Conservation (phyloP, 306 rosid genomes). For the Prinsepia uniflora region DNA sequence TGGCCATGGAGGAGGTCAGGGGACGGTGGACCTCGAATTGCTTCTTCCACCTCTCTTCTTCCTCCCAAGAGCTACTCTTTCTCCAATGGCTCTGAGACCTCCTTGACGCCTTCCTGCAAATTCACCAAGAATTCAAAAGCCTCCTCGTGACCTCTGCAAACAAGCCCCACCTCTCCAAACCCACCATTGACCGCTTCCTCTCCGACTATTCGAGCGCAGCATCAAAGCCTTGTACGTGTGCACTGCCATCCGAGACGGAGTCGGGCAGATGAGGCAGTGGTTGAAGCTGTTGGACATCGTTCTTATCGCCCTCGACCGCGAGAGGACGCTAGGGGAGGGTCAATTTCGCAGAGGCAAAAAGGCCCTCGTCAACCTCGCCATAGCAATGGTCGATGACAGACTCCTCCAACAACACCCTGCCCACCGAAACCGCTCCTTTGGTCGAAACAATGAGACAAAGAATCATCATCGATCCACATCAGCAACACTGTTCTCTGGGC, state of each 20-base stretch:
- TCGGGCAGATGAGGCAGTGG: constrained; percentile 81
- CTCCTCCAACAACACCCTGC: constrained; percentile 35
- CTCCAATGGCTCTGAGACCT: constrained; percentile 70
- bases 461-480: constrained; percentile 4
- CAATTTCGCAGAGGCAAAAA: constrained; percentile 89
- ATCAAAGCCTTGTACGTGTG: constrained; percentile 85
- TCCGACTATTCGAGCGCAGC: constrained; percentile 71
- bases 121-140: constrained; percentile 59
- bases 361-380: constrained; percentile 71
- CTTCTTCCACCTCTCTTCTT: constrained; percentile 42
- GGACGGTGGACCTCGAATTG: constrained; percentile 53
- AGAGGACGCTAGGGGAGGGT: constrained; percentile 60
- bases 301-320: constrained; percentile 49
- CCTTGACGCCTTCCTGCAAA: constrained; percentile 55
- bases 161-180: constrained; percentile 23
- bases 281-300: constrained; percentile 73
- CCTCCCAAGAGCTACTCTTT: constrained; percentile 47
- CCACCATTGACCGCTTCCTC: constrained; percentile 63
- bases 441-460: constrained; percentile 36
- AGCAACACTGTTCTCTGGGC: constrained; percentile 40
- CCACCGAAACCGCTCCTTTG: constrained; percentile 79
- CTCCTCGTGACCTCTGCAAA: constrained; percentile 46
- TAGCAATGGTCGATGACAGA: constrained; percentile 78
- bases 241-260: constrained; percentile 79
- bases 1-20: constrained; percentile 1